These are phyloP conservation scores for Groenewaldozyma auringiensis DNA, from an alignment of 1,139 yeast species.

Conservation along the genomic window DNA sequence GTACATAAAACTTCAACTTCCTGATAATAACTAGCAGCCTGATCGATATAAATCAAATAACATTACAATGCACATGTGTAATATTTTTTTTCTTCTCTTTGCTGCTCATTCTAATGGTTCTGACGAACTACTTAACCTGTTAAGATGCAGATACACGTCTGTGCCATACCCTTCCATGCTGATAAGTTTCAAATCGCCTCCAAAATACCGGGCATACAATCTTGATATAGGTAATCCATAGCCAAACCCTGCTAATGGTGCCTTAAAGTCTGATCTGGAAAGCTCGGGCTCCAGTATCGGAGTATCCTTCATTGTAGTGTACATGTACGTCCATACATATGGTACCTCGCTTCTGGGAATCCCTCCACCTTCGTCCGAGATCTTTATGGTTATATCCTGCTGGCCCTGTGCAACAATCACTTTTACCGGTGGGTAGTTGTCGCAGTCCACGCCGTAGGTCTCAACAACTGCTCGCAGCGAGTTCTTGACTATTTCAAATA, in stretches of 20 bases:
- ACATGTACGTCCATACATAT: slow-evolving; percentile 83
- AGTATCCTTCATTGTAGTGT: slow-evolving; percentile 75
- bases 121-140: slow-evolving; percentile 43
- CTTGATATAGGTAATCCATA: slow-evolving; percentile 85
- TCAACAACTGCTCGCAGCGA: slow-evolving; percentile 82
- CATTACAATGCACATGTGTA: neutral
- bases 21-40: no score
- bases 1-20: neutral
- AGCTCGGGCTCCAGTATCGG: slow-evolving; percentile 58
- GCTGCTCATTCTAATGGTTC: slow-evolving; percentile 38
- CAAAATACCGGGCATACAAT: slow-evolving; percentile 81
- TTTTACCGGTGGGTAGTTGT: slow-evolving; percentile 74
- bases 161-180: slow-evolving; percentile 95
- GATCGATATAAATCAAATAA: neutral
- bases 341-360: slow-evolving; percentile 81
- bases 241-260: slow-evolving; percentile 94
- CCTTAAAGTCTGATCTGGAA: slow-evolving; percentile 50
- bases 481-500: slow-evolving; percentile 77
- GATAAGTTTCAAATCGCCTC: slow-evolving; percentile 80
- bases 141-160: slow-evolving; percentile 80
- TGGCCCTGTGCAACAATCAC: slow-evolving; percentile 86
- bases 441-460: slow-evolving; percentile 49
- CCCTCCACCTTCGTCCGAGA: slow-evolving; percentile 93
- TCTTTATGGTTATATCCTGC: slow-evolving; percentile 88
- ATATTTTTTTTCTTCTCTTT: neutral